A percentile compares a stretch with the other conserved stretches of the same genome.
Evolutionary conservation across 177 flowering plant genomes (phyloP).

Genomic region (Vitis hybrid): DNA sequence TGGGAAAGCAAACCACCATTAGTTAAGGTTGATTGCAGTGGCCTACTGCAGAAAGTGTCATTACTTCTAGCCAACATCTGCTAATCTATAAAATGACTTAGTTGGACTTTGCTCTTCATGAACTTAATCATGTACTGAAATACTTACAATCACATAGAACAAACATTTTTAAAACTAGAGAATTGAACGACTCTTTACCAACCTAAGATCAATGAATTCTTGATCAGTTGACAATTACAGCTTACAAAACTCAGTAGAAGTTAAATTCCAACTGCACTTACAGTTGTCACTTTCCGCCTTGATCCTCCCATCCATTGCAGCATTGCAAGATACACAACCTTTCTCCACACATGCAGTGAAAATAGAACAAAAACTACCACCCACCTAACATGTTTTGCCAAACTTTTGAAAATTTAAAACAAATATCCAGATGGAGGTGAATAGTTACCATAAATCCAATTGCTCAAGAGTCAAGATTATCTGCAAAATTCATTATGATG

Average conservation of each 20-base stretch:
- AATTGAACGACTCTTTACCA: no score
- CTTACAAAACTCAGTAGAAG: background rate
- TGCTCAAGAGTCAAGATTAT: no score
- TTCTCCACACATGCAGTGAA: background rate
- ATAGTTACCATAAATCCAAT: no score
- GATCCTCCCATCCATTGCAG: constrained; percentile 98
- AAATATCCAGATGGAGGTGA: background rate
- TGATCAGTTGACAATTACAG: background rate
- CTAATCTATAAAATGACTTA: no score
- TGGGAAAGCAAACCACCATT: no score
- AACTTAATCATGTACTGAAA: background rate
- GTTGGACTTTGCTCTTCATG: no score
- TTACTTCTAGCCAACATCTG: no score
- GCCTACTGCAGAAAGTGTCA: no score
- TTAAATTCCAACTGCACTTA: constrained; percentile 26
- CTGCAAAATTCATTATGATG: no score
- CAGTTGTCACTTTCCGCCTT: constrained; percentile 73
- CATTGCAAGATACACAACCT: constrained; percentile 36
- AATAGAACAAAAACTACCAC: background rate
- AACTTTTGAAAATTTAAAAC: background rate
- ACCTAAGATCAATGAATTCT: no score
- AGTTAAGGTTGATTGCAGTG: no score
- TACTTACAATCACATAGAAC: background rate
- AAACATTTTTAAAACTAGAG: no score
- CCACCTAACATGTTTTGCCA: background rate